Evolutionary conservation across 2,329 filamentous ascomycete species (phyloP), one percentile per base, ranked within the genome.

Genomic region (Penicillium sp.): DNA sequence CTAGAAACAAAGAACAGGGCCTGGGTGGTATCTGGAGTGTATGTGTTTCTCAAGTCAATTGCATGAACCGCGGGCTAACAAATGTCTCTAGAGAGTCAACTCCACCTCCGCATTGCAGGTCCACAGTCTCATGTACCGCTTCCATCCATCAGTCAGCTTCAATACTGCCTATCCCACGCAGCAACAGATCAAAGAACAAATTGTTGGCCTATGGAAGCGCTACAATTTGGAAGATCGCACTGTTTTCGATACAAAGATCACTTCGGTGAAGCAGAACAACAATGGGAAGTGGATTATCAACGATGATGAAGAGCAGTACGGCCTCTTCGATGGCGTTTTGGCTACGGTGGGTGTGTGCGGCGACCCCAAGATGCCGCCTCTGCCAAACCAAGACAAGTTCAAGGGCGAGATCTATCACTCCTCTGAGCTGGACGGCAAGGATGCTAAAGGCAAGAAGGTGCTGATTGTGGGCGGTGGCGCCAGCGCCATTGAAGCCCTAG

Each of bases 111-210:
- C 88, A 14, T 81, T 95, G 0, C 90, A 94, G 66, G 92, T 95
- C 21, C 89, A 95, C 70, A 90, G 86, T 18, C 72, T 92, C 54
- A 94, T 94, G 90, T 95, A 93, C 71, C 84, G 90, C 21, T 96
- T 95, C 69, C 89, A 93, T 61, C 91, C 91, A 0, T 88, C 88
- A 0, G 84, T 95, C 1, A 79, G 83, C 56, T 95, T 89, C 85
- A 77, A 83, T 32, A 77, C 80, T 29, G 89, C 89, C n/a, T 95
- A 95, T 66, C 91, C 91, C 0, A 81, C 87, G 56, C 86, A 89
- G 46, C 77, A 87, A 59, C 85, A 92, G 71, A 94, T 95, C 55
- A 79, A 92, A 41, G 79, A 81, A 22, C 86, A 92, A 67, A 86
- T 94, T 10, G 80, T 80, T 16, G 74, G 86, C 55, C 75, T 95